These are phyloP conservation scores for Acanthamoeba healyi DNA, from an alignment of 208 protist species.

Conservation along the genomic window DNA sequence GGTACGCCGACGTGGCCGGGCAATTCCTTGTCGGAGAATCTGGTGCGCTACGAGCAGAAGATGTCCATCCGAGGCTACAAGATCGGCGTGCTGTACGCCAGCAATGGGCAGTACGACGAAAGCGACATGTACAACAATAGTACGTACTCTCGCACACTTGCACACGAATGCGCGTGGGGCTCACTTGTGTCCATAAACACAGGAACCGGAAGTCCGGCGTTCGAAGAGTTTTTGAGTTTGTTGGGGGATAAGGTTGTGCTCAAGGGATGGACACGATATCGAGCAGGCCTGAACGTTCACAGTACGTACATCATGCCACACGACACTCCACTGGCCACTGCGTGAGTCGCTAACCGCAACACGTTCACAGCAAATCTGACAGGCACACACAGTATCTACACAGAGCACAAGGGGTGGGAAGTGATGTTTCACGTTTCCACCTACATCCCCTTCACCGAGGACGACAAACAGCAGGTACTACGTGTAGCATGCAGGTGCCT, in stretches of 20 bases:
- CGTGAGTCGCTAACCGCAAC: too few species aligned
- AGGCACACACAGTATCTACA: background rate
- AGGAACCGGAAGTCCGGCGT: conserved; percentile 74
- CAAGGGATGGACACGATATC: conserved; percentile 55
- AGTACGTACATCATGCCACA: background rate
- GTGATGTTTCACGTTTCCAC: conserved; percentile 68
- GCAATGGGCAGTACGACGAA: conserved; percentile 21
- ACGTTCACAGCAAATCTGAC: too few species aligned
- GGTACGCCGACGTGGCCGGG: background rate
- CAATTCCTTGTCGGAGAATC: background rate
- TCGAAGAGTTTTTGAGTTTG: conserved; percentile 81
- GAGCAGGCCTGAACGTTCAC: background rate
- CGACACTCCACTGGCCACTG: background rate
- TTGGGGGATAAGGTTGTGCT: conserved; percentile 78
- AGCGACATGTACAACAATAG: conserved; percentile 63
- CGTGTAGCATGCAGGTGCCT: too few species aligned
- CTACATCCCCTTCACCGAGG: conserved; percentile 8
- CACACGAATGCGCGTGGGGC: background rate
- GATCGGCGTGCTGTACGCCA: conserved; percentile 48
- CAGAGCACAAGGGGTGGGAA: background rate
- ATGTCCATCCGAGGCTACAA: conserved; percentile 7
- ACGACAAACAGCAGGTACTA: background rate
- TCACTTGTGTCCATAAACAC: background rate
- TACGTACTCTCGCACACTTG: background rate
- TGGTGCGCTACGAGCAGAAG: conserved; percentile 28